Evolutionary conservation across 2,329 filamentous ascomycete genomes (phyloP).

Genomic region (Neonectria neomacrospora): DNA sequence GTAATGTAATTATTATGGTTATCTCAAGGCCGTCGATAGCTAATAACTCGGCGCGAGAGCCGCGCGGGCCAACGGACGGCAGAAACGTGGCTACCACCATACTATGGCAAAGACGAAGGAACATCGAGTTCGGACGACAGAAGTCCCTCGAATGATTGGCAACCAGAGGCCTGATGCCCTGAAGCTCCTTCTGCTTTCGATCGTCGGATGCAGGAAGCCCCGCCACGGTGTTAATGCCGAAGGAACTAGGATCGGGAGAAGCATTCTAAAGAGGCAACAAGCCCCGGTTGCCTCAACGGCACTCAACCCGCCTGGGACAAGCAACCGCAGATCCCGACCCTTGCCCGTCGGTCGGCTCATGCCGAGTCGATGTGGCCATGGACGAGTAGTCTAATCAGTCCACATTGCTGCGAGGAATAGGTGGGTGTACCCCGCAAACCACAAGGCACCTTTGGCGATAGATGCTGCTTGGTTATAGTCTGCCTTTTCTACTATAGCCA

Average conservation of each 20-base stretch:
- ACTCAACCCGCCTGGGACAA: conserved; percentile 12
- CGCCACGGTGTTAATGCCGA: conserved; percentile 3
- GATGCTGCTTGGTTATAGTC: background rate
- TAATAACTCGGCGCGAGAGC: background rate
- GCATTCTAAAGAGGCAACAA: conserved; percentile 12
- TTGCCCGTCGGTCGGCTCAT: background rate
- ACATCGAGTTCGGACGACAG: conserved; percentile 9
- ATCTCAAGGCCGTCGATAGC: background rate
- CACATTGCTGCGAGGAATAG: background rate
- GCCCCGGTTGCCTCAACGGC: conserved; percentile 13
- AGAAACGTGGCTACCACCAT: background rate
- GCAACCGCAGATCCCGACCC: conserved; percentile 9
- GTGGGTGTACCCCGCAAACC: background rate
- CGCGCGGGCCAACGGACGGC: background rate
- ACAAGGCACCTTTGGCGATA: background rate
- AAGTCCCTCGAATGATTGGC: conserved; percentile 17
- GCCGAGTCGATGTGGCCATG: background rate
- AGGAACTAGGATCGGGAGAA: conserved; percentile 10
- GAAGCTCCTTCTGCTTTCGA: conserved; percentile 22
- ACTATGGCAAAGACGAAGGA: background rate
- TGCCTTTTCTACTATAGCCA: background rate
- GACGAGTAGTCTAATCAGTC: background rate
- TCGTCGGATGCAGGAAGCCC: conserved; percentile 3
- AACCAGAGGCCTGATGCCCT: background rate
- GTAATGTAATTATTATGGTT: background rate